Evolutionary conservation across 305 asterid genomes (phyloP).

Genomic region (Fraxinus nigra): DNA sequence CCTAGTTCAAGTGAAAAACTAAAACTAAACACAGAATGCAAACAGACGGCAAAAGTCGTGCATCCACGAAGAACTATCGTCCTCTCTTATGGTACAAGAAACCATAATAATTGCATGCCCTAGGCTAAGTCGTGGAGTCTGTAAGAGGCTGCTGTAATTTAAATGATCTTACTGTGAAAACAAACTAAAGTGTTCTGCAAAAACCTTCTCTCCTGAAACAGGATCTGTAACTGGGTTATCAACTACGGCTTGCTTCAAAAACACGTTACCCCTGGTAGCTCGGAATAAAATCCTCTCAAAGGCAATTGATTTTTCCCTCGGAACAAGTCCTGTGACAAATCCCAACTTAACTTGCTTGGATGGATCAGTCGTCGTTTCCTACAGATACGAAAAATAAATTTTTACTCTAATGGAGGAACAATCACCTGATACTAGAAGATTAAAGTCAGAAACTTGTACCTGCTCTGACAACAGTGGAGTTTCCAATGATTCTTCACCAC

Average conservation of each 20-base stretch:
- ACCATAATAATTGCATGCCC: neutral
- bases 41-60: neutral
- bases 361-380: slow-evolving; percentile 65
- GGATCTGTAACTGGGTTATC: slow-evolving; percentile 89
- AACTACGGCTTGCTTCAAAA: slow-evolving; percentile 70
- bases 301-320: slow-evolving; percentile 85
- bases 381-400: slow-evolving; percentile 20
- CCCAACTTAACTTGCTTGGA: slow-evolving; percentile 98
- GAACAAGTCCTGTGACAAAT: slow-evolving; percentile 83
- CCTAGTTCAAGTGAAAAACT: neutral
- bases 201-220: slow-evolving; percentile 91
- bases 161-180: neutral
- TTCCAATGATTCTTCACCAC: slow-evolving; percentile 85
- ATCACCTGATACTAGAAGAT: slow-evolving; percentile 16
- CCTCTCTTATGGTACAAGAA: neutral
- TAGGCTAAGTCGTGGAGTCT: neutral
- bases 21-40: neutral
- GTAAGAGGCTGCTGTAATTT: neutral
- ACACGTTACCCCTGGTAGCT: slow-evolving; percentile 97
- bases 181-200: slow-evolving; percentile 13
- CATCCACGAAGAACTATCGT: neutral
- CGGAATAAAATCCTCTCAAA: slow-evolving; percentile 98
- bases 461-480: slow-evolving; percentile 73
- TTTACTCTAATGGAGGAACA: slow-evolving; percentile 16
- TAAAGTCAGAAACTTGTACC: slow-evolving; percentile 41